These are phyloP conservation scores for Tranzscheliella williamsii DNA, from an alignment of 1,284 basidiomycete genomes.

Conservation along the genomic window DNA sequence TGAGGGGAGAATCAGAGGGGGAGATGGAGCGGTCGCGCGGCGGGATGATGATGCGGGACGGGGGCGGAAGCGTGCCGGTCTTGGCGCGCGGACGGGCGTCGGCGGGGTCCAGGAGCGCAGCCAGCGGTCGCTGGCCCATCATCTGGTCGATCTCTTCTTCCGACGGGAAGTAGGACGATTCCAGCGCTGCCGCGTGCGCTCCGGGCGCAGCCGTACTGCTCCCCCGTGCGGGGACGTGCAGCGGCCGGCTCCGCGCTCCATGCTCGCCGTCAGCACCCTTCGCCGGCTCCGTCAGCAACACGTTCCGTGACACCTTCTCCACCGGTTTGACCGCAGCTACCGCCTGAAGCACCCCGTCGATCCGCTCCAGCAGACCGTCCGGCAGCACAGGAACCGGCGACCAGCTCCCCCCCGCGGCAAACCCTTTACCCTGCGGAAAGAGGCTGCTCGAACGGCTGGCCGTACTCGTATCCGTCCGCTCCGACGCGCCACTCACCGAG, in stretches of 20 bases:
- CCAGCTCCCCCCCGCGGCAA: constrained; percentile 47
- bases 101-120: neutral
- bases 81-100: too few species aligned
- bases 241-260: neutral
- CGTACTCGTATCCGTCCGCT: constrained; percentile 9
- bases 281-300: constrained; percentile 14
- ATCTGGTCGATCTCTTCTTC: neutral
- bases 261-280: neutral
- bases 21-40: constrained; percentile 17
- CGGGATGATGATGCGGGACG: constrained; percentile 20
- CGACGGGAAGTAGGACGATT: neutral
- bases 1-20: too few species aligned
- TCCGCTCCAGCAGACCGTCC: constrained; percentile 38
- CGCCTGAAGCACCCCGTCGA: constrained; percentile 24
- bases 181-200: too few species aligned
- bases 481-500: constrained; percentile 12
- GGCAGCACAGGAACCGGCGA: constrained; percentile 46
- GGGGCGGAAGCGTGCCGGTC: neutral
- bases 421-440: constrained; percentile 46
- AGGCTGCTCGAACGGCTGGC: constrained; percentile 28
- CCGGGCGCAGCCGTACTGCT: too few species aligned
- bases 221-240: neutral
- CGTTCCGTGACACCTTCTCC: constrained; percentile 4
- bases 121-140: neutral
- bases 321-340: constrained; percentile 13